Conservation (phyloP, 208 protist genomes). For the Wallacemonas sp. region DNA sequence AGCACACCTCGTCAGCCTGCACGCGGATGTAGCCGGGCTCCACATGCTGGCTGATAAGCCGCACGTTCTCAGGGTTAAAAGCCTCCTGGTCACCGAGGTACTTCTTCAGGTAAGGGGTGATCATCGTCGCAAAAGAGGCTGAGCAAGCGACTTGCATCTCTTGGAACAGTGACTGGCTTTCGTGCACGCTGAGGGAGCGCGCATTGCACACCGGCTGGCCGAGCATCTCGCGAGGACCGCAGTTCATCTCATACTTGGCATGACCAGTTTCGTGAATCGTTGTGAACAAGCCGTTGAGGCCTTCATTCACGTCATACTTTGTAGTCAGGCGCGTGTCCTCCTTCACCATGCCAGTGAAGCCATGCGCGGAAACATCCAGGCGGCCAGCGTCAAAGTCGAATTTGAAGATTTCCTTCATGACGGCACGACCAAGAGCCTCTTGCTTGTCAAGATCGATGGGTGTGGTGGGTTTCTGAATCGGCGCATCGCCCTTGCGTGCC, state of each 20-base stretch:
- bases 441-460: slow-evolving; percentile 44
- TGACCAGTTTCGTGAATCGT: slow-evolving; percentile 71
- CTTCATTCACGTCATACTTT: slow-evolving; percentile 39
- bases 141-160: slow-evolving; percentile 57
- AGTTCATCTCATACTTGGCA: slow-evolving; percentile 68
- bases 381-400: slow-evolving; percentile 66
- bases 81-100: slow-evolving; percentile 41
- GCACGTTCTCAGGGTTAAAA: slow-evolving; percentile 44
- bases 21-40: slow-evolving; percentile 63
- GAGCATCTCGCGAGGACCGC: slow-evolving; percentile 25
- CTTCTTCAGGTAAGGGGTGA: slow-evolving; percentile 31
- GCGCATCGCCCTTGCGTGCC: slow-evolving; percentile 32
- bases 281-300: slow-evolving; percentile 30
- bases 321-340: slow-evolving; percentile 72
- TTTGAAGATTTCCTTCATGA: slow-evolving; percentile 40
- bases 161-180: slow-evolving; percentile 71
- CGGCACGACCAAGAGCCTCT: slow-evolving; percentile 23
- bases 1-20: slow-evolving; percentile 71
- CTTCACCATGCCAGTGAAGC: slow-evolving; percentile 52
- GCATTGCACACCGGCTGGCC: slow-evolving; percentile 35
- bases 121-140: slow-evolving; percentile 39
- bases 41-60: slow-evolving; percentile 28
- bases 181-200: slow-evolving; percentile 61
- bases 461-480: slow-evolving; percentile 10
- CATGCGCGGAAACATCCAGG: slow-evolving; percentile 59